Evolutionary conservation across 257 asterid genomes (phyloP).

Genomic region (Solanum etuberosum): DNA sequence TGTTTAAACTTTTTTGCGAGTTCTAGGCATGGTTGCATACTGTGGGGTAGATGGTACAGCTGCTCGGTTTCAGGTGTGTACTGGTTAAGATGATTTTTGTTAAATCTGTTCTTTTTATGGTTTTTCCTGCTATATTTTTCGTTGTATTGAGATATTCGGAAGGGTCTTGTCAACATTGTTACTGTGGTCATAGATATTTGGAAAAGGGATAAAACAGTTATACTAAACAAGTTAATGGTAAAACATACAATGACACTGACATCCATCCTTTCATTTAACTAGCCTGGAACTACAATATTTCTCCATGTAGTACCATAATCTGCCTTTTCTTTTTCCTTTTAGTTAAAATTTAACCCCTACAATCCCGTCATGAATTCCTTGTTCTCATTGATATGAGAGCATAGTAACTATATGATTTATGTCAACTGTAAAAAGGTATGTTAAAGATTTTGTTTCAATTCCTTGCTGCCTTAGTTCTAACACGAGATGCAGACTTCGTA

Average conservation of each 20-base stretch:
- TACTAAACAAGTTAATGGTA: background rate
- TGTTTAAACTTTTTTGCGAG: slow-evolving; percentile 1
- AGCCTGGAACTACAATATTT: background rate
- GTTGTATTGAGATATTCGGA: background rate
- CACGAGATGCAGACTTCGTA: background rate
- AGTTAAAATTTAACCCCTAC: background rate
- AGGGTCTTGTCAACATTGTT: background rate
- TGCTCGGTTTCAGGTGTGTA: slow-evolving; percentile 65
- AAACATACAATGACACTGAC: background rate
- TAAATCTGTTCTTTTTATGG: background rate
- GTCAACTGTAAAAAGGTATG: background rate
- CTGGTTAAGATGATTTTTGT: background rate
- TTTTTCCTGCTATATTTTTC: background rate
- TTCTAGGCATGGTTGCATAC: slow-evolving; percentile 71
- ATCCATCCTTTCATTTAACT: background rate
- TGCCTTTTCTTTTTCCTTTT: background rate
- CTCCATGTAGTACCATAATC: background rate
- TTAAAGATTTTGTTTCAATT: background rate
- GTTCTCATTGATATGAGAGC: background rate
- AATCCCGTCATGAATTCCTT: background rate
- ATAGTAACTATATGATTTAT: background rate
- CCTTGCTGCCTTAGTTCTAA: background rate
- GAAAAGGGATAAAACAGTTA: background rate
- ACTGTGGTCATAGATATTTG: background rate
- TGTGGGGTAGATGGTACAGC: slow-evolving; percentile 80